phyloP scores from a whole-genome alignment of 495 filamentous ascomycete species.

The Aspergillus ellipticus region DNA sequence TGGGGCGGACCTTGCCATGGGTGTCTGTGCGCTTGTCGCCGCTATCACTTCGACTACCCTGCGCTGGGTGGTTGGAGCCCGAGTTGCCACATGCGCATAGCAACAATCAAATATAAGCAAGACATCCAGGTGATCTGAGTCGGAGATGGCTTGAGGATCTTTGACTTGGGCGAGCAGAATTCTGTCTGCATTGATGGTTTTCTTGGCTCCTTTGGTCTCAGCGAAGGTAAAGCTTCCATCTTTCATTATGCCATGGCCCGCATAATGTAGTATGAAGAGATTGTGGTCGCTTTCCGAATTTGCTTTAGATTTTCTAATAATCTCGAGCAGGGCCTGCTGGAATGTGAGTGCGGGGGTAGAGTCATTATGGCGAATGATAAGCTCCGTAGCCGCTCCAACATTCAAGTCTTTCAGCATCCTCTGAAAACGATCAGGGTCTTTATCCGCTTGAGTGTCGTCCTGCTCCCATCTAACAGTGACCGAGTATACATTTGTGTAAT shows the following conservation, averaged over 20 bases:
- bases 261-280: slow-evolving; percentile 17
- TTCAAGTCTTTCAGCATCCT: background rate
- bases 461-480: background rate
- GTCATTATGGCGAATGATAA: background rate
- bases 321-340: background rate
- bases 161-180: background rate
- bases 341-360: background rate
- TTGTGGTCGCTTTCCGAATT: slow-evolving; percentile 4
- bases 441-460: background rate
- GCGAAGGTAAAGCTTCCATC: background rate
- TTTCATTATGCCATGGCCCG: slow-evolving; percentile 12
- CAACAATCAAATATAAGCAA: slow-evolving; percentile 14
- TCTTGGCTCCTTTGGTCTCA: background rate
- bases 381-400: background rate
- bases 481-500: background rate
- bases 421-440: background rate
- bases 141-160: slow-evolving; percentile 1
- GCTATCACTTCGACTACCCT: slow-evolving; percentile 14
- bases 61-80: slow-evolving; percentile 4
- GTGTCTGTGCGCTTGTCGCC: slow-evolving; percentile 8
- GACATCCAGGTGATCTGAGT: slow-evolving; percentile 8
- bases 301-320: background rate
- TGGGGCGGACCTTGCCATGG: slow-evolving; percentile 6
- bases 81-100: slow-evolving; percentile 9
- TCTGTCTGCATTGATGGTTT: background rate